Percentiles rank a stretch among this genome's conserved stretches.
Conservation (phyloP, 176 grass and related monocot species). For the Themeda triandra region DNA sequence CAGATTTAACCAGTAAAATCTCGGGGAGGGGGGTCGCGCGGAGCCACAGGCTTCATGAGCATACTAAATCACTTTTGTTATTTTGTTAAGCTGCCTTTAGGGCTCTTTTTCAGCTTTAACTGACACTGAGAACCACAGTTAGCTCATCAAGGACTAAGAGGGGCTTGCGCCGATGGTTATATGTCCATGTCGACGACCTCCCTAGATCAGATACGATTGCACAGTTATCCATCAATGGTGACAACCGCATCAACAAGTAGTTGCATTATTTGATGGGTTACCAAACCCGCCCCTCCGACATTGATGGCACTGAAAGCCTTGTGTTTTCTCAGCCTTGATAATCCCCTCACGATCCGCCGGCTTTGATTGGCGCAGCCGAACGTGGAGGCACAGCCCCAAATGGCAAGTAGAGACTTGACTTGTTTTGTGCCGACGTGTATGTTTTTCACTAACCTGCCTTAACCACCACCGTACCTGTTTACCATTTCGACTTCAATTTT, state of each 20-base stretch:
- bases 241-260: neutral
- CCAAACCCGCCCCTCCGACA: neutral
- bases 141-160: neutral
- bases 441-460: too few relatives aligned
- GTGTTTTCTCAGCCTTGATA: neutral
- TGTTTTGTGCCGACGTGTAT: neutral
- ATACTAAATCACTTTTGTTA: neutral
- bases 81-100: neutral
- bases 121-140: neutral
- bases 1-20: neutral
- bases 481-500: neutral
- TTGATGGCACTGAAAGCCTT: constrained; percentile 3
- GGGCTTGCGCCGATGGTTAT: neutral
- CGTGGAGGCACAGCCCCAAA: neutral
- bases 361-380: neutral
- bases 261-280: neutral
- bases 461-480: too few relatives aligned
- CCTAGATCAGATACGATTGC: neutral
- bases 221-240: neutral
- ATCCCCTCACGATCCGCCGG: neutral
- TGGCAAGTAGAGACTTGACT: neutral
- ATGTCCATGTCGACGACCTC: neutral
- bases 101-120: neutral
- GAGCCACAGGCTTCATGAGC: neutral
- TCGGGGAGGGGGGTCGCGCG: neutral